Percentiles rank a stretch among this genome's conserved stretches.
phyloP scores from a whole-genome alignment of 2,329 filamentous ascomycete genomes.

The Talaromyces islandicus region DNA sequence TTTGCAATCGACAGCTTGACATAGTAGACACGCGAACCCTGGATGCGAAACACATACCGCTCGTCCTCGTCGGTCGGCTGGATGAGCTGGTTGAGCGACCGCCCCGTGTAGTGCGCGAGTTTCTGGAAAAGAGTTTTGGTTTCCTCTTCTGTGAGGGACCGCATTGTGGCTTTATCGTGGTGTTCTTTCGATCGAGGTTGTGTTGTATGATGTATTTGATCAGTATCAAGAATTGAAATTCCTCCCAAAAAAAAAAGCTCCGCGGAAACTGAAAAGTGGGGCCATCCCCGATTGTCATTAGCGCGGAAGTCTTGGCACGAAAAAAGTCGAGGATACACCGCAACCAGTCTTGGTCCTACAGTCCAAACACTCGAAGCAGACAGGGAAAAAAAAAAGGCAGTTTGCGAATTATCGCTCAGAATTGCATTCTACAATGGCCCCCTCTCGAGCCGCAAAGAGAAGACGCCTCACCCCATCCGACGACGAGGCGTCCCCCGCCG shows the following conservation, averaged over 20 bases:
- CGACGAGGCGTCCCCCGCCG: conserved; percentile 26
- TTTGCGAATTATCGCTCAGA: neutral
- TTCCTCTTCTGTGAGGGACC: conserved; percentile 65
- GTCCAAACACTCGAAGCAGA: neutral
- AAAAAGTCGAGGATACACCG: conserved; percentile 15
- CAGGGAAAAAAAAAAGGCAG: neutral
- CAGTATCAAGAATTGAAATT: neutral
- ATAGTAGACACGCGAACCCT: conserved; percentile 84
- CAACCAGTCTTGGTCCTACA: neutral
- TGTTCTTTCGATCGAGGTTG: neutral
- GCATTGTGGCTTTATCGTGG: conserved; percentile 51
- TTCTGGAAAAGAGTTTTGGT: conserved; percentile 76
- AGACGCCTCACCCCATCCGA: conserved; percentile 45
- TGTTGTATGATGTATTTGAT: neutral
- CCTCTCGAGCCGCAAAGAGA: conserved; percentile 43
- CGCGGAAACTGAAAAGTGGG: conserved; percentile 20
- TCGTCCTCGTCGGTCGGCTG: conserved; percentile 66
- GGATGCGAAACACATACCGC: conserved; percentile 78
- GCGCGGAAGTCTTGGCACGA: conserved; percentile 25
- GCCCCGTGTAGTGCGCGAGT: conserved; percentile 87
- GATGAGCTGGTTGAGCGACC: conserved; percentile 78
- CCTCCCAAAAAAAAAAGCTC: conserved; percentile 14
- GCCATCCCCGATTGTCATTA: conserved; percentile 14
- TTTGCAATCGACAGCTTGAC: conserved; percentile 86
- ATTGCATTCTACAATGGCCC: conserved; percentile 36